A percentile compares a stretch with the other conserved stretches of the same genome.
Evolutionary conservation across 2,329 filamentous ascomycete genomes (phyloP).

Genomic region (Xylaria sp.): DNA sequence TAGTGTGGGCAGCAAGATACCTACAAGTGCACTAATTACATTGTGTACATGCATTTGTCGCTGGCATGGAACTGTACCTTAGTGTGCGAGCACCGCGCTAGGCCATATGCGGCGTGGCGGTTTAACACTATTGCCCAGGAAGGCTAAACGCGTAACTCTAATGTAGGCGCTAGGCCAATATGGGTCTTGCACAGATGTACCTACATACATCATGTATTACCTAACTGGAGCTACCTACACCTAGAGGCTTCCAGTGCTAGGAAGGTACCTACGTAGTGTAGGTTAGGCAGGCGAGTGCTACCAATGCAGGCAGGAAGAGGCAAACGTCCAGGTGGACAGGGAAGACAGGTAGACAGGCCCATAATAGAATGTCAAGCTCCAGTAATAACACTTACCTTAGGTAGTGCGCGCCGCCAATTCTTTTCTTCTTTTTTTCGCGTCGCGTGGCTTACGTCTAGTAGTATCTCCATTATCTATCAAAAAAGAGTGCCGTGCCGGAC

Average conservation of each 20-base stretch:
- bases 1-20: no score
- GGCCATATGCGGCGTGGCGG: not conserved
- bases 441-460: conserved; percentile 17
- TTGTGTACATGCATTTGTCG: not conserved
- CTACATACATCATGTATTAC: not conserved
- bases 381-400: not conserved
- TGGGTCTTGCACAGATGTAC: not conserved
- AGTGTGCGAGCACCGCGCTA: not conserved
- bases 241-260: not conserved
- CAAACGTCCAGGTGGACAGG: not conserved
- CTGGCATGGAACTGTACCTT: not conserved
- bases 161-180: not conserved
- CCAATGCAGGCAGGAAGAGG: not conserved
- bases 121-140: not conserved
- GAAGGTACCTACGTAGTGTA: not conserved
- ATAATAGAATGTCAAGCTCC: not conserved
- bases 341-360: not conserved
- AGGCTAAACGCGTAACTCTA: not conserved
- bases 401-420: conserved; percentile 15
- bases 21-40: no score
- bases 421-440: conserved; percentile 17
- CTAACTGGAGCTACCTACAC: not conserved
- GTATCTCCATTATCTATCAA: conserved; percentile 2
- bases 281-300: no score
- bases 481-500: not conserved